Evolutionary conservation across 2,329 filamentous ascomycete genomes (phyloP).

Genomic region (Cordyceps farinosa): DNA sequence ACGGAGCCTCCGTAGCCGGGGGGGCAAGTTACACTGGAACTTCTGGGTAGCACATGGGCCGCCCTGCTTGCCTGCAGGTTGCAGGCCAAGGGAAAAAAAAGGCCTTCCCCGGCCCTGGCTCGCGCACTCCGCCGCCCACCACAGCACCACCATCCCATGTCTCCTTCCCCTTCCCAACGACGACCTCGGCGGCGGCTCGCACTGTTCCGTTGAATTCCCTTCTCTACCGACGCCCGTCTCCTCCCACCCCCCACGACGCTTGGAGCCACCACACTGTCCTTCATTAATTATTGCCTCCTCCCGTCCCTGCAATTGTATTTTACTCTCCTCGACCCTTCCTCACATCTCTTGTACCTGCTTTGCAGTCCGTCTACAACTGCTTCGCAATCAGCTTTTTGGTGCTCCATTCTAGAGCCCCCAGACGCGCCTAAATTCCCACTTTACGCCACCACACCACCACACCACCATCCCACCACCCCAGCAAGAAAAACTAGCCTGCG

Average conservation of each 20-base stretch:
- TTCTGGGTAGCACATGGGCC: too few relatives aligned
- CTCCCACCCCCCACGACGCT: conserved; percentile 4
- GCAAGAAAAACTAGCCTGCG: conserved; percentile 5
- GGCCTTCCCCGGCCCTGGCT: conserved; percentile 4
- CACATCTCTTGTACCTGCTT: background rate
- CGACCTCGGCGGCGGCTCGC: conserved; percentile 17
- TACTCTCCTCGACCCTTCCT: background rate
- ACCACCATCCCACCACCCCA: conserved; percentile 8
- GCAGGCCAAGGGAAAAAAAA: background rate
- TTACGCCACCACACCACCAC: conserved; percentile 15
- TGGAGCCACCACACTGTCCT: conserved; percentile 1
- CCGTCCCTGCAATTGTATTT: background rate
- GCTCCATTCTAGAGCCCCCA: background rate
- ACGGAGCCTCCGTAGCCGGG: conserved; percentile 1
- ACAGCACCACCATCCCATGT: background rate
- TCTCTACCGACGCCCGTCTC: conserved; percentile 9
- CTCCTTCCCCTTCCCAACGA: background rate
- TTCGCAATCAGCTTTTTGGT: conserved; percentile 1
- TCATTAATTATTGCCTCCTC: conserved; percentile 1
- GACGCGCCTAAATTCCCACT: conserved; percentile 15
- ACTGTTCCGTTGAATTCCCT: conserved; percentile 17
- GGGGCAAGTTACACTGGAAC: background rate
- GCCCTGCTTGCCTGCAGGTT: too few relatives aligned
- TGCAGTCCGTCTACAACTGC: background rate
- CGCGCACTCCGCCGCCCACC: conserved; percentile 5